Conservation (phyloP, 495 filamentous ascomycete species). For the Usnea hakonensis region DNA sequence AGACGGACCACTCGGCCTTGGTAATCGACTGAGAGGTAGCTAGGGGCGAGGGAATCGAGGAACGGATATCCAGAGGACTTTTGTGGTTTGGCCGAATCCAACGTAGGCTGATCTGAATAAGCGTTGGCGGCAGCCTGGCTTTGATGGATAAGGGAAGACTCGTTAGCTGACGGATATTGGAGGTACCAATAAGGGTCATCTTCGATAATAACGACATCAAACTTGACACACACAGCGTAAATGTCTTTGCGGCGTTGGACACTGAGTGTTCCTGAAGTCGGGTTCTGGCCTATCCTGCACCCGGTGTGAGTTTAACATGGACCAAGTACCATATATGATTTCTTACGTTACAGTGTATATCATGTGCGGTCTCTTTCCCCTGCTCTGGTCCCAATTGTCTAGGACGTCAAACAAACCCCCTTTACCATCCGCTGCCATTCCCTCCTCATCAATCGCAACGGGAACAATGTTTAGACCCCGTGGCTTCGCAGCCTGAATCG, state of each 20-base stretch:
- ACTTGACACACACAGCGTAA: slow-evolving; percentile 71
- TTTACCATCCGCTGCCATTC: slow-evolving; percentile 59
- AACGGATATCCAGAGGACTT: slow-evolving; percentile 67
- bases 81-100: not conserved
- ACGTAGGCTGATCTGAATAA: not conserved
- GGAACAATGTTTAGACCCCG: slow-evolving; percentile 63
- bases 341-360: slow-evolving; percentile 88
- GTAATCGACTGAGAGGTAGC: slow-evolving; percentile 64
- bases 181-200: slow-evolving; percentile 97
- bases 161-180: slow-evolving; percentile 63
- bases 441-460: slow-evolving; percentile 67
- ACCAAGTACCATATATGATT: not conserved
- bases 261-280: slow-evolving; percentile 66
- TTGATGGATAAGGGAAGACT: not conserved
- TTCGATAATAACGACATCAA: slow-evolving; percentile 88
- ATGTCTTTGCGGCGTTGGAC: slow-evolving; percentile 65
- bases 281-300: slow-evolving; percentile 79
- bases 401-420: slow-evolving; percentile 73
- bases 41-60: slow-evolving; percentile 77
- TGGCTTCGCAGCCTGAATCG: slow-evolving; percentile 57
- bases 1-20: slow-evolving; percentile 83
- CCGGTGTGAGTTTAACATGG: not conserved
- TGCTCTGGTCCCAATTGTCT: slow-evolving; percentile 67
- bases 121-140: not conserved
- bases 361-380: slow-evolving; percentile 68